Base-by-base conservation (phyloP, 2,329 filamentous ascomycete species). In the Alternaria infectoria region DNA sequence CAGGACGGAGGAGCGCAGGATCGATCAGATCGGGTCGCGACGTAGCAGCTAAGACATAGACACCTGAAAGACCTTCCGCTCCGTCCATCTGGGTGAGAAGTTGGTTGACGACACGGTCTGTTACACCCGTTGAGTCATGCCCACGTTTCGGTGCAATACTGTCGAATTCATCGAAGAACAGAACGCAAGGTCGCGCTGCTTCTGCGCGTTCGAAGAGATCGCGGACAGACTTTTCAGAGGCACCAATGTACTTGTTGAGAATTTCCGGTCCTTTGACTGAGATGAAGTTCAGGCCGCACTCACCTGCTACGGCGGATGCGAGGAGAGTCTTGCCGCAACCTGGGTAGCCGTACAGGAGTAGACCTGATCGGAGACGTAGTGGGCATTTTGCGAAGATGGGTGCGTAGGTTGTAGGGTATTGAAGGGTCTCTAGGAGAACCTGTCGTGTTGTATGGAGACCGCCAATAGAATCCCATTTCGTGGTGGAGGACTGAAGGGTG, bases 81-180 rank as follows among this genome's bases (percentile, higher is more conserved):
- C 96, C 96, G 75, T 99, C 96, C 96, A 99, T 99, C 80, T 98
- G 95, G 0, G 96, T 99, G 11, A 99, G 87, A 61, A 99, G 89
- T 84, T 99, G 96, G 79, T 99, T 99, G 71, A 99, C 96, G 0
- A 99, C 96, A 40, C 96, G 89, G 80, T 99, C 96, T 0, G 96
- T 99, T n/a, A 99, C 96, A 68, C 96, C 96, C 0, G 96, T 99
- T 2, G 91, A 96, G 79, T 99, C 96, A 77, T 99, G 96, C 0
- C 96, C 96, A 82, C 96, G 88, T 81, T 98, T 99, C 3, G 96
- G 96, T 0, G 96, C 96, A 67, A 99, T 98, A 43, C 92, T 94
- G 82, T 99, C 96, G 76, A 99, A 99, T 79, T 99, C 96, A 76
- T 99, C 96, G 76, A 99, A 99, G 85, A 99, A 99, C 9, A 99